phyloP scores from a whole-genome alignment of 2,329 filamentous ascomycete species.

The Phaeomoniella chlamydospora region DNA sequence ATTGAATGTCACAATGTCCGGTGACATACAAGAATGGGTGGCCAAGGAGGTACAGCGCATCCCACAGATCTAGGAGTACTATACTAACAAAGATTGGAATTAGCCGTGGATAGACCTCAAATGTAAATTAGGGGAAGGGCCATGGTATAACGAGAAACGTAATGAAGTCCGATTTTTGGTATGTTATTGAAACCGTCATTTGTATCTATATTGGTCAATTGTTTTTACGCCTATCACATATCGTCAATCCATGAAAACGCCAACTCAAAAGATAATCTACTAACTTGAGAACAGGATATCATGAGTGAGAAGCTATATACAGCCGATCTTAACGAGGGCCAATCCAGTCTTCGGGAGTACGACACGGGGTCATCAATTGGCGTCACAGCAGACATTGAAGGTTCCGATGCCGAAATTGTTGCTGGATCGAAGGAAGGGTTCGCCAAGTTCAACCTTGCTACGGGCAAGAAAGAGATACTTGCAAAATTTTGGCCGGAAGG shows the following conservation, averaged over 20 bases:
- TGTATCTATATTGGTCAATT: too few species aligned
- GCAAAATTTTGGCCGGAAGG: constrained; percentile 39
- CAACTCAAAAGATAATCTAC: too few species aligned
- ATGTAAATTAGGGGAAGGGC: constrained; percentile 25
- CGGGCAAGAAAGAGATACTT: constrained; percentile 40
- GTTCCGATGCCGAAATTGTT: constrained; percentile 54
- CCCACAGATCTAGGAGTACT: too few species aligned
- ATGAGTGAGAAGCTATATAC: constrained; percentile 60
- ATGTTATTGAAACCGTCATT: too few species aligned
- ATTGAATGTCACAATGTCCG: too few species aligned
- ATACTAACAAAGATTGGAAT: too few species aligned
- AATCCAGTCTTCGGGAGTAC: constrained; percentile 40
- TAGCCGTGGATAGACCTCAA: constrained; percentile 23
- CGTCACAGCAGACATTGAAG: constrained; percentile 66
- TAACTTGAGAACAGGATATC: constrained; percentile 49
- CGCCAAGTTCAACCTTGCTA: constrained; percentile 55
- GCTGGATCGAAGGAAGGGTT: constrained; percentile 71
- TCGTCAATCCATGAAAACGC: too few species aligned
- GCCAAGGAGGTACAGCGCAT: neutral
- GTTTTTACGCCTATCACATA: too few species aligned
- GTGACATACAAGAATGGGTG: neutral
- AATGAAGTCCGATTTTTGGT: constrained; percentile 26
- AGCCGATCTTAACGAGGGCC: constrained; percentile 50
- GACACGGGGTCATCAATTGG: constrained; percentile 44
- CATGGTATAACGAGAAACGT: constrained; percentile 20